phyloP scores from a whole-genome alignment of 2,329 filamentous ascomycete genomes.

The Claviceps africana region DNA sequence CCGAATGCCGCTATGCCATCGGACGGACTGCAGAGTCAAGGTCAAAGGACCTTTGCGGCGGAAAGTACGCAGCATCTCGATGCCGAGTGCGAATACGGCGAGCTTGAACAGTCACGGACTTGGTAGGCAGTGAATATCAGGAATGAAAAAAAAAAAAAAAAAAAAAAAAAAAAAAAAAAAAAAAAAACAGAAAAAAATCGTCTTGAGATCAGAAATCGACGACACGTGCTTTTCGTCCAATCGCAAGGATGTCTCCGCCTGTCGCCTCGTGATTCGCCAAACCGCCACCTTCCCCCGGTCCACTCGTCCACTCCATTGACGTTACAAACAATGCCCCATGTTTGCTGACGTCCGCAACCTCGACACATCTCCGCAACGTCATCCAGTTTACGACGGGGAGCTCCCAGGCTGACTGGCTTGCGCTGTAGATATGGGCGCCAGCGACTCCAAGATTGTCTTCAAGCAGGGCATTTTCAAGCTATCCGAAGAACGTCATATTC shows the following conservation, averaged over 20 bases:
- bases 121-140: neutral
- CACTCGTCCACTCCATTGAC: neutral
- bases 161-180: neutral
- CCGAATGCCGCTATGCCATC: neutral
- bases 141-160: neutral
- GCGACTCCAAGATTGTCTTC: slow-evolving; percentile 97
- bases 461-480: slow-evolving; percentile 96
- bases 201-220: neutral
- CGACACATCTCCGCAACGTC: slow-evolving; percentile 2
- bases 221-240: neutral
- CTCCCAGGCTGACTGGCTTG: slow-evolving; percentile 10
- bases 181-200: neutral
- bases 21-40: neutral
- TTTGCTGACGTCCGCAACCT: neutral
- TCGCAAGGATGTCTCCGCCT: neutral
- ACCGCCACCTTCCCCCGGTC: neutral
- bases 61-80: slow-evolving; percentile 18
- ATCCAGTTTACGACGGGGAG: slow-evolving; percentile 7
- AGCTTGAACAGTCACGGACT: neutral
- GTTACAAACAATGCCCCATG: neutral
- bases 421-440: slow-evolving; percentile 65
- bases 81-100: slow-evolving; percentile 1
- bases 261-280: neutral
- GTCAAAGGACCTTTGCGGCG: slow-evolving; percentile 9
- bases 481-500: slow-evolving; percentile 79